phyloP scores from a whole-genome alignment of 306 rosid genomes.

The Cajanus cajan region DNA sequence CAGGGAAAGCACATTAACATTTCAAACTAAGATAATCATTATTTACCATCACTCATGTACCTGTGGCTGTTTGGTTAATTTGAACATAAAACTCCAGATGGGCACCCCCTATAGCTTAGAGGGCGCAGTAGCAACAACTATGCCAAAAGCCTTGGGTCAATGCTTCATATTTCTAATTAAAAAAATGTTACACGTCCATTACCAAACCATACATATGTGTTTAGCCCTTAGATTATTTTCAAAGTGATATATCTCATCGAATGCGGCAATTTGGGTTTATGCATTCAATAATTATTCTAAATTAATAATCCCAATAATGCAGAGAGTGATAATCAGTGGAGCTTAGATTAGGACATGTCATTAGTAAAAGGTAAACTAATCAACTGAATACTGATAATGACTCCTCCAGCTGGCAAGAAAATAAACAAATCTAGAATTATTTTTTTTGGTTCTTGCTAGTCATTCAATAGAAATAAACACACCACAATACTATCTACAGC shows the following conservation, averaged over 20 bases:
- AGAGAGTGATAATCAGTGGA: slow-evolving; percentile 28
- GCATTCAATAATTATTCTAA: slow-evolving; percentile 31
- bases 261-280: slow-evolving; percentile 28
- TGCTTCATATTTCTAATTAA: slow-evolving; percentile 18
- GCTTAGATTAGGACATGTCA: slow-evolving; percentile 36
- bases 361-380: too few species aligned
- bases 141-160: slow-evolving; percentile 36
- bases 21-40: not conserved
- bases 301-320: slow-evolving; percentile 44
- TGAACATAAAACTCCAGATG: slow-evolving; percentile 4
- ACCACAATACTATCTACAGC: too few species aligned
- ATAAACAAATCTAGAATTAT: too few species aligned
- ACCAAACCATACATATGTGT: slow-evolving; percentile 19
- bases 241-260: slow-evolving; percentile 40
- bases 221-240: slow-evolving; percentile 30
- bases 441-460: too few species aligned
- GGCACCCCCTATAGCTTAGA: slow-evolving; percentile 26
- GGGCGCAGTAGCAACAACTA: slow-evolving; percentile 23
- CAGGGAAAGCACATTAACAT: not conserved
- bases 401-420: too few species aligned
- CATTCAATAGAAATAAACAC: too few species aligned
- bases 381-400: too few species aligned
- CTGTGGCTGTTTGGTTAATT: not conserved
- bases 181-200: slow-evolving; percentile 16
- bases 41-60: not conserved